Evolutionary conservation across 202 grass and related monocot genomes (phyloP), one percentile per base, ranked within the genome.

Genomic region (Saccharum hybrid): DNA sequence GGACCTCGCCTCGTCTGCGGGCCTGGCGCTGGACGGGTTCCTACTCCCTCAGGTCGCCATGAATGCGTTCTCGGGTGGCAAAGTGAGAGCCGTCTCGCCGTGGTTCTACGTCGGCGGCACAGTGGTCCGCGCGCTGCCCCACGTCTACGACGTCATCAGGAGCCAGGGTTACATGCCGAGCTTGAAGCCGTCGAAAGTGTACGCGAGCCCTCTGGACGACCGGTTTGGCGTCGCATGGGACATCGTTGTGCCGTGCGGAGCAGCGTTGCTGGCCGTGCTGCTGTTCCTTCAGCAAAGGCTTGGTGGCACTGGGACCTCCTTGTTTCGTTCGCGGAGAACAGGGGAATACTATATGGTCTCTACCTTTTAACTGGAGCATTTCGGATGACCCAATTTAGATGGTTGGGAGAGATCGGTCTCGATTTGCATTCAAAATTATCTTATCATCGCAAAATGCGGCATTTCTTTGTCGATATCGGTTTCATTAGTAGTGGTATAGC

Each of bases 161-260:
- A 72, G 81, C 19, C 63, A 11, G 18, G 11, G 72, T 46, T 89
- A 78, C 56, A 76, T 81, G 33, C 76, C 37, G 31, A 66, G 74
- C 65, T 2, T 74, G 60, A 78, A 10, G 12, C 76, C 90, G 8
- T 89, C 87, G 38, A 79, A 81, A 75, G 66, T 37, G 26, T 82
- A 57, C 52, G 52, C 52, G 18, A 18, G 52, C n/a, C 52, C 52
- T 0, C 52, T 8, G 12, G 80, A 80, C 4, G 86, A 92, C 23
- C 22, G 60, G 40, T 95, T 92, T 37, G 82, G 88, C 37, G 51
- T 71, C 21, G 80, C 52, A 6, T 95, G 93, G 90, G 90, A 95
- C 74, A 71, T 89, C 51, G 36, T 71, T 1, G 36, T 90, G 3
- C 83, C 90, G 28, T 90, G 77, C 33, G 85, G 45, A 21, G 83